Base-by-base conservation (phyloP, 169 alveolate genomes). In the Plasmodium ovale region DNA sequence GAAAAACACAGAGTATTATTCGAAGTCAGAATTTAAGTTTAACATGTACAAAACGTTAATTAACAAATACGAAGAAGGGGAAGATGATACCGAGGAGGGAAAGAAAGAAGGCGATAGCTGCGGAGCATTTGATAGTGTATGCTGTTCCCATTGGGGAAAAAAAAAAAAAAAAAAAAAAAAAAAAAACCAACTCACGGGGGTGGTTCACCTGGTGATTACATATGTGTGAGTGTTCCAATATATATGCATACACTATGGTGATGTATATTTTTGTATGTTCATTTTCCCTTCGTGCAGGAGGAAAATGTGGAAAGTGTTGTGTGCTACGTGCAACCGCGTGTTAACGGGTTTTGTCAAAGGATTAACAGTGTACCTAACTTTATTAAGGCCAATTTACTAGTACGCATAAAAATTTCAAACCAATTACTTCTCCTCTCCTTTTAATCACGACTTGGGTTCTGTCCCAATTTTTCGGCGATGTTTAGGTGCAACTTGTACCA, bases 271-370 rank as follows among this genome's bases (percentile, higher is more conserved):
- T n/a, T n/a, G n/a, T n/a, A 21, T 67, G 4, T 27, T 9, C 21
- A 9, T 44, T 10, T 47, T 27, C 23, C 3, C 2, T 23, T 21
- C 67, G 3, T 53, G 7, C 23, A 60, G 67, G 21, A 60, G n/a
- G 77, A 60, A 64, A 62, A 79, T 51, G 49, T 79, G 1, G 89
- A 79, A 25, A 62, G 69, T 16, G 89, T 79, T 39, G 89, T 79
- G 16, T 79, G 89, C 31, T 79, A 79, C 16, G 69, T 79, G 47
- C 89, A 79, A 35, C 89, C 89, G 10, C 62, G 64, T 23, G 49
- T 21, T 4, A 79, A 62, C 31, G 89, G 89, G 21, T 79, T 79
- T 67, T 79, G 89, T 27, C 89, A 79, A 16, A 6, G 89, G 47
- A 79, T 79, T 23, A 79, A 79, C 33, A 79, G 21, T 19, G 54